phyloP scores from a whole-genome alignment of 768 basidiomycete species.

The Hysterangium stoloniferum region DNA sequence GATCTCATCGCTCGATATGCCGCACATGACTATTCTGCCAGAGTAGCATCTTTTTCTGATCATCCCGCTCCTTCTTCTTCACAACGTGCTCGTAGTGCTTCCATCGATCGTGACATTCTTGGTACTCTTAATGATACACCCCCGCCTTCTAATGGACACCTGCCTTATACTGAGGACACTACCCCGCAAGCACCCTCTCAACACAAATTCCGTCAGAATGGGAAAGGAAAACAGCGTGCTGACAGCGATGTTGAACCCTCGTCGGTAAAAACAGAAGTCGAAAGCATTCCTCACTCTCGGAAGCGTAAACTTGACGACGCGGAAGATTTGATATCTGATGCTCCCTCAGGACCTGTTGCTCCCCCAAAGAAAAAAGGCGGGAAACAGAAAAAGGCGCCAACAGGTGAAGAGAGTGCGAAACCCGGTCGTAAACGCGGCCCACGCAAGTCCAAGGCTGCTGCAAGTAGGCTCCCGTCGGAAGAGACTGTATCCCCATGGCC shows the following conservation, averaged over 20 bases:
- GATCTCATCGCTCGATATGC: slow-evolving; percentile 49
- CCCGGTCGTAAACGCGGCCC: slow-evolving; percentile 54
- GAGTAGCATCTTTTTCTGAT: slow-evolving; percentile 21
- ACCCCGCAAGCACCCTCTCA: slow-evolving; percentile 26
- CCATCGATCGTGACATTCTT: slow-evolving; percentile 9
- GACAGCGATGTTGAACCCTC: slow-evolving; percentile 46
- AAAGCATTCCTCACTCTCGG: slow-evolving; percentile 24
- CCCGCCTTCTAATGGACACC: slow-evolving; percentile 16
- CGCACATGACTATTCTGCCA: slow-evolving; percentile 50
- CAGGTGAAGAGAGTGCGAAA: slow-evolving; percentile 36
- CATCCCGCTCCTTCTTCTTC: not conserved
- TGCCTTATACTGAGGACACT: slow-evolving; percentile 23
- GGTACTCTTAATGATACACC: slow-evolving; percentile 21
- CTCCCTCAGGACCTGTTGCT: slow-evolving; percentile 34
- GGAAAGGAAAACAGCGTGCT: slow-evolving; percentile 38
- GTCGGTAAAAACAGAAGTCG: slow-evolving; percentile 1
- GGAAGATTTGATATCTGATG: slow-evolving; percentile 19
- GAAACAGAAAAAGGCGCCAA: slow-evolving; percentile 19
- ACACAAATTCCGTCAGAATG: slow-evolving; percentile 27
- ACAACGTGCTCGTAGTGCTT: slow-evolving; percentile 10
- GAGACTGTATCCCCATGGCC: slow-evolving; percentile 10
- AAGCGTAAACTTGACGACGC: slow-evolving; percentile 51
- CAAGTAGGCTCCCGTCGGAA: slow-evolving; percentile 4
- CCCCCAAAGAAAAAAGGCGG: slow-evolving; percentile 41
- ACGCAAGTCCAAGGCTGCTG: slow-evolving; percentile 21